phyloP scores from a whole-genome alignment of 257 asterid genomes.

The Solanum clarkiae region DNA sequence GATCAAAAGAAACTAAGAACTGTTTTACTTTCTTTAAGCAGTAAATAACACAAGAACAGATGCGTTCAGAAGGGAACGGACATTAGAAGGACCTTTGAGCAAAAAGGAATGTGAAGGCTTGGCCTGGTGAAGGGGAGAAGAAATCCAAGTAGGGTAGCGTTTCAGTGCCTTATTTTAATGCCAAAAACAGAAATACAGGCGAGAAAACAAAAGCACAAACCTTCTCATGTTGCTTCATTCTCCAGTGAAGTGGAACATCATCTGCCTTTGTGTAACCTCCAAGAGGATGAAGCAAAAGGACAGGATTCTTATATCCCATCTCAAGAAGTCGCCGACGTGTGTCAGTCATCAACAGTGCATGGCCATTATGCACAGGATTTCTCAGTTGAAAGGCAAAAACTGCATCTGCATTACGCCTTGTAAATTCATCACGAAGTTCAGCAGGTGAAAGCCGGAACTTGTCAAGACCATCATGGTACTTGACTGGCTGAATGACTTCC shows the following conservation, averaged over 20 bases:
- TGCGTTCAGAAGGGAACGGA: no score
- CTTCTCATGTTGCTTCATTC: constrained; percentile 97
- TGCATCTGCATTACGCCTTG: constrained; percentile 72
- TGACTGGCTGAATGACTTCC: constrained; percentile 59
- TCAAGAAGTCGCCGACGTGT: constrained; percentile 81
- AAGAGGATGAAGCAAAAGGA: constrained; percentile 73
- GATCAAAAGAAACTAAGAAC: not conserved
- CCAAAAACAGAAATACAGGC: not conserved
- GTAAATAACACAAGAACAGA: not conserved
- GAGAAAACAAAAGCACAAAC: constrained; percentile 10
- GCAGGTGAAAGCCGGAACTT: constrained; percentile 78
- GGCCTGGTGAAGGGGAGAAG: not conserved
- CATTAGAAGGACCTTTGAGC: not conserved
- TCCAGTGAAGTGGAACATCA: constrained; percentile 84
- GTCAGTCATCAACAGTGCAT: constrained; percentile 80
- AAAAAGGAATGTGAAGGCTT: not conserved
- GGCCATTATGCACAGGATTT: constrained; percentile 93
- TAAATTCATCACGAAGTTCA: constrained; percentile 65
- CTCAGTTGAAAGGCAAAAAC: constrained; percentile 95
- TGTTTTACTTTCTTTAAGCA: not conserved
- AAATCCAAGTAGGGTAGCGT: not conserved
- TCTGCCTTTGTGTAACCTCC: constrained; percentile 93
- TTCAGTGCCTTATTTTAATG: not conserved
- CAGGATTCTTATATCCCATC: constrained; percentile 82
- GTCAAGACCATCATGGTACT: constrained; percentile 65